A percentile compares a stretch with the other conserved stretches of the same genome.
Conservation (phyloP, 2,329 filamentous ascomycete species). For the Escovopsis sp. region DNA sequence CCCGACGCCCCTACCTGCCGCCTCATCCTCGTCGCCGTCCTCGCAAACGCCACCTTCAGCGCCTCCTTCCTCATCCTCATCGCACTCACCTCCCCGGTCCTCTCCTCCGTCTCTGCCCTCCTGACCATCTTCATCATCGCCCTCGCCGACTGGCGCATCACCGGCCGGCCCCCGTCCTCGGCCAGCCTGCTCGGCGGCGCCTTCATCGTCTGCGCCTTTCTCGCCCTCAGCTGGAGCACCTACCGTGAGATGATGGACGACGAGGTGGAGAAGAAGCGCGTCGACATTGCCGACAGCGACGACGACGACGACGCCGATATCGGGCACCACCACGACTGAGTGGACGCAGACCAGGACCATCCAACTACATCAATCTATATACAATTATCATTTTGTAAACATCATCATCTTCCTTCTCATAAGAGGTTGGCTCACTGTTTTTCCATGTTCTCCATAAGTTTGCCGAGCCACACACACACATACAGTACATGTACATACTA, state of each 20-base stretch:
- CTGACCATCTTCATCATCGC: constrained; percentile 96
- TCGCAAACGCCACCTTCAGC: constrained; percentile 84
- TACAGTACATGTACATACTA: no score
- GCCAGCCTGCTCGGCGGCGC: constrained; percentile 71
- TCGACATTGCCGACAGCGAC: constrained; percentile 32
- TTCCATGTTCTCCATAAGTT: no score
- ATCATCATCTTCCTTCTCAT: no score
- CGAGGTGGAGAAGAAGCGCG: constrained; percentile 39
- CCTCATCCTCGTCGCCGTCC: constrained; percentile 65
- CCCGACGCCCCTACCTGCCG: constrained; percentile 64
- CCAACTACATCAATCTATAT: no score
- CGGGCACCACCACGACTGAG: no score
- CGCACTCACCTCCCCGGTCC: constrained; percentile 77
- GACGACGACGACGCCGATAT: constrained; percentile 25
- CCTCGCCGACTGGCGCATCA: constrained; percentile 75
- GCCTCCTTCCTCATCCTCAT: constrained; percentile 90
- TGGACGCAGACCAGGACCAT: no score
- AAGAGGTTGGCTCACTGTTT: no score
- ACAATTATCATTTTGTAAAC: no score
- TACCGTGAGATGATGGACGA: constrained; percentile 89
- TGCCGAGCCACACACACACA: no score
- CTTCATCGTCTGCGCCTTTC: constrained; percentile 77
- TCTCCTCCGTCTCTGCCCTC: constrained; percentile 82
- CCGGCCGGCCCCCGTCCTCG: constrained; percentile 57
- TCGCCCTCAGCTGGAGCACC: constrained; percentile 79